Base-by-base conservation (phyloP, 1,284 basidiomycete genomes). In the Rhodotorula sp. region DNA sequence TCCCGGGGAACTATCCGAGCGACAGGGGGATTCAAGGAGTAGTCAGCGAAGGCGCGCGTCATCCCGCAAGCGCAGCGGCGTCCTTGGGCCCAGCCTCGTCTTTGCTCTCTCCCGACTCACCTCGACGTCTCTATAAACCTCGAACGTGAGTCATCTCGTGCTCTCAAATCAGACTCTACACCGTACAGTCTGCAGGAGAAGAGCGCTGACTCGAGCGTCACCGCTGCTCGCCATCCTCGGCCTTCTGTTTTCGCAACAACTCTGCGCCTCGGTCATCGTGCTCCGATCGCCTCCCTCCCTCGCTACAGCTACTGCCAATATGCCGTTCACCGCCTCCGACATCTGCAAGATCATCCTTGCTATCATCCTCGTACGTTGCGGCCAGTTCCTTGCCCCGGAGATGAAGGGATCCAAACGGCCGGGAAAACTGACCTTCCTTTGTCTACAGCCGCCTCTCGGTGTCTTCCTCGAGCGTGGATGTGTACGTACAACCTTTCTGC, bases 331-430 rank as follows among this genome's bases (percentile, higher is more conserved):
- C 51, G 63, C 49, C n/a, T 29, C 48, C 51, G 69, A 70, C 58
- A 67, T 67, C 58, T 67, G 65, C 69, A 70, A 70, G 64, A 62
- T 69, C 60, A 30, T 64, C 58, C 56, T 68, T 20, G 67, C 67
- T 24, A 56, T 68, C 58, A 26, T 68, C 58, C 61, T 67, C 54
- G 65, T 66, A n/a, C 51, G 65, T 58, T 12, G 42, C 62, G 42
- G 8, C 20, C 26, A 8, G 8, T 30, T 8, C 26, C 17, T 18
- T 18, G 15, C 14, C 10, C 55, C 20, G 33, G 30, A 22, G 20
- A 20, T 20, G 22, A 42, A 24, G 20, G 33, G 3, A 17, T 10
- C 29, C 29, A 29, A 29, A 29, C 6, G 2, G n/a, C 29, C 8
- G 5, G n/a, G 17, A n/a, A 5, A 6, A 26, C 58, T 24, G 33